Evolutionary conservation across 106 monocot genomes (phyloP).

Genomic region (Amphibolis antarctica): DNA sequence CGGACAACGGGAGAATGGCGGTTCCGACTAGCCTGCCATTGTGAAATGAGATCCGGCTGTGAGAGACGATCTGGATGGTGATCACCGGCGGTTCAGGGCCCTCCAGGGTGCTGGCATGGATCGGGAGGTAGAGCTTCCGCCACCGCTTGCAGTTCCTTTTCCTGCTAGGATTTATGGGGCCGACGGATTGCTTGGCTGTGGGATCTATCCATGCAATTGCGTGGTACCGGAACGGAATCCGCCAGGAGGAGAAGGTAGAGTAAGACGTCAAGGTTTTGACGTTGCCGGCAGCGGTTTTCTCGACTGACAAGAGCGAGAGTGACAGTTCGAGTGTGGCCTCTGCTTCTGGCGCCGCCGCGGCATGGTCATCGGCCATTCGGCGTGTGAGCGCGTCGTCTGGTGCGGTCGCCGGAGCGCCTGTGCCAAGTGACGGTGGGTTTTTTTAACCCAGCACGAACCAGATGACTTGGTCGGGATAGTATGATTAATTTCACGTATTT

Average conservation of each 20-base stretch:
- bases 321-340: slow-evolving; percentile 16
- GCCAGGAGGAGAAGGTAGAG: not conserved
- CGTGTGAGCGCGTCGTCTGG: too few species aligned
- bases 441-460: too few species aligned
- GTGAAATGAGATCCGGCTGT: slow-evolving; percentile 9
- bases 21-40: not conserved
- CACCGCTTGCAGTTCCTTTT: not conserved
- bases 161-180: not conserved
- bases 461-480: too few species aligned
- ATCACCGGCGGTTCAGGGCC: not conserved
- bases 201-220: slow-evolving; percentile 15
- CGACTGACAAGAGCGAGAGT: slow-evolving; percentile 6
- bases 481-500: too few species aligned
- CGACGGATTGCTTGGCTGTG: slow-evolving; percentile 3
- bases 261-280: not conserved
- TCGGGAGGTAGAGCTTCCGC: slow-evolving; percentile 13
- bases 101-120: slow-evolving; percentile 1
- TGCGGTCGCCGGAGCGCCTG: too few species aligned
- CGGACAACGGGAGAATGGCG: slow-evolving; percentile 8
- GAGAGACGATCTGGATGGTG: slow-evolving; percentile 15
- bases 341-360: not conserved
- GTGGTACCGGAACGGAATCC: slow-evolving; percentile 3
- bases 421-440: too few species aligned
- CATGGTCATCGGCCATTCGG: too few species aligned
- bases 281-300: not conserved